A percentile compares a stretch with the other conserved stretches of the same genome.
These are phyloP conservation scores for Eucalyptus tenuipes DNA, from an alignment of 345 rosid genomes.

Conservation along the genomic window DNA sequence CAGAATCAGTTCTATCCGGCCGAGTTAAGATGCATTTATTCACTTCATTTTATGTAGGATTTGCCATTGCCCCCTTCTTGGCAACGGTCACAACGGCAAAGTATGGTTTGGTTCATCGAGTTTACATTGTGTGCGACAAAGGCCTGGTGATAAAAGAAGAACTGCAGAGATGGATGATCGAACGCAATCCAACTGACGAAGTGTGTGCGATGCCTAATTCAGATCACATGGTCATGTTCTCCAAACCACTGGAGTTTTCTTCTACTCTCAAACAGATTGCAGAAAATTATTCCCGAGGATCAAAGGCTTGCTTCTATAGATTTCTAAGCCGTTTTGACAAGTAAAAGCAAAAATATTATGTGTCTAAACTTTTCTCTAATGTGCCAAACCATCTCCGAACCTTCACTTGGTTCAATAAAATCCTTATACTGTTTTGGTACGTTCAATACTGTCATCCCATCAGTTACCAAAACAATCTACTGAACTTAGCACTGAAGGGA, in stretches of 20 bases:
- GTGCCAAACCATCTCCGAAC: background rate
- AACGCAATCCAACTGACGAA: conserved; percentile 8
- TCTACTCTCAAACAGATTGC: conserved; percentile 10
- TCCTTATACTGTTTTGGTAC: background rate
- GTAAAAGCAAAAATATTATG: background rate
- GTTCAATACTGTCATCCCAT: background rate
- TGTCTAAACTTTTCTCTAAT: background rate
- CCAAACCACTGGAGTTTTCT: conserved; percentile 12
- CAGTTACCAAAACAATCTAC: background rate
- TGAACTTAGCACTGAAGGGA: background rate
- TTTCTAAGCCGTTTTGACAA: background rate
- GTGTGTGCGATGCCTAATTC: conserved; percentile 8
- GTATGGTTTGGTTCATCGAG: conserved; percentile 1
- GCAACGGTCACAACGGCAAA: background rate
- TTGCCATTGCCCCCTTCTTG: conserved; percentile 11
- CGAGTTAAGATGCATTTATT: background rate
- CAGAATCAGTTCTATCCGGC: background rate
- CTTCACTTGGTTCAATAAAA: background rate
- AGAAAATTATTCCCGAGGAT: background rate
- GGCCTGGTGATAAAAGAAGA: background rate
- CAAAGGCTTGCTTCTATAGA: background rate
- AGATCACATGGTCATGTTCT: conserved; percentile 37
- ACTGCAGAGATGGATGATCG: conserved; percentile 20
- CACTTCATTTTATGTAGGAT: conserved; percentile 5
- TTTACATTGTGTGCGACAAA: conserved; percentile 13